Conservation (phyloP, 1,139 yeast species). For the Debaryomycetaceae sp. region DNA sequence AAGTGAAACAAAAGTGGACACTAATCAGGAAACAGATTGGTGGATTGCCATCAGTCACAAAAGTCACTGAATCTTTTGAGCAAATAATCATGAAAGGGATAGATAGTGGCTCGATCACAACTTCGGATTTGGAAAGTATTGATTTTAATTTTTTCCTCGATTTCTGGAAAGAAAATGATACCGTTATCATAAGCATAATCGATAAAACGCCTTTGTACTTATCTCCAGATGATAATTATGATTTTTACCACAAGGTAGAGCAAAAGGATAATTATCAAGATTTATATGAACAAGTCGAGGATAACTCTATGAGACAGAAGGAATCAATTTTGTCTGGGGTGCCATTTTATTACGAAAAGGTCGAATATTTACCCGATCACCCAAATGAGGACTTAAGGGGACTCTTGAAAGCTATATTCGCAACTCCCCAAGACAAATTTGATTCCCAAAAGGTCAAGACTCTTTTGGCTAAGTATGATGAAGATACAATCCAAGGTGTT, state of each 20-base stretch:
- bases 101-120: slow-evolving; percentile 44
- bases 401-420: slow-evolving; percentile 55
- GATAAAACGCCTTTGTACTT: slow-evolving; percentile 37
- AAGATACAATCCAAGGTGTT: slow-evolving; percentile 46
- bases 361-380: slow-evolving; percentile 12
- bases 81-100: slow-evolving; percentile 51
- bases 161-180: slow-evolving; percentile 56
- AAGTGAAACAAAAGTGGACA: slow-evolving; percentile 61
- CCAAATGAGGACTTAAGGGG: slow-evolving; percentile 34
- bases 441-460: slow-evolving; percentile 40
- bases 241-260: slow-evolving; percentile 24
- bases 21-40: slow-evolving; percentile 56
- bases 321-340: slow-evolving; percentile 40
- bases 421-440: slow-evolving; percentile 50
- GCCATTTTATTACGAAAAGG: slow-evolving; percentile 33
- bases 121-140: slow-evolving; percentile 44
- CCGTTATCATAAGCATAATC: slow-evolving; percentile 22
- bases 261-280: slow-evolving; percentile 21
- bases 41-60: slow-evolving; percentile 44
- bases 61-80: slow-evolving; percentile 61
- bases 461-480: slow-evolving; percentile 42
- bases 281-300: slow-evolving; percentile 37
- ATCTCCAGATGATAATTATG: slow-evolving; percentile 23
- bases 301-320: slow-evolving; percentile 53
- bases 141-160: slow-evolving; percentile 49